phyloP scores from a whole-genome alignment of 108 stramenopile species.

The Aurantiochytrium sp. region DNA sequence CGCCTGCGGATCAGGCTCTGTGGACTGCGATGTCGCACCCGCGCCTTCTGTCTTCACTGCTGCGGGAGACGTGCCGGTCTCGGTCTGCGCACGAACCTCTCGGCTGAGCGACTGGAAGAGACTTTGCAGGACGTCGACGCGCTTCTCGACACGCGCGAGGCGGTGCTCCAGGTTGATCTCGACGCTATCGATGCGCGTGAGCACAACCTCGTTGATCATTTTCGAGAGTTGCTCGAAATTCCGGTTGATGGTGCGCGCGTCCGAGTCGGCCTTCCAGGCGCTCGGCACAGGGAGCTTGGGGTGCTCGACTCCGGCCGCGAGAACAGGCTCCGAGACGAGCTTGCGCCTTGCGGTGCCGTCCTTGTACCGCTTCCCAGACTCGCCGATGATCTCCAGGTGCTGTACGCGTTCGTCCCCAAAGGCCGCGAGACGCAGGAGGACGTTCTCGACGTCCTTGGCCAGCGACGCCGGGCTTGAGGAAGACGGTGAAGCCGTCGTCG shows the following conservation, averaged over 20 bases:
- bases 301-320: neutral
- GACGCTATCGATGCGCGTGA: neutral
- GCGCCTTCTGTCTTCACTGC: no score
- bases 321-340: neutral
- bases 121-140: neutral
- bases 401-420: neutral
- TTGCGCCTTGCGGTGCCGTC: neutral
- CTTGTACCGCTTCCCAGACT: neutral
- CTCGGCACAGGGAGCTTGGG: neutral
- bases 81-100: neutral
- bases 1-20: no score
- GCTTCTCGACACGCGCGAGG: neutral
- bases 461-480: neutral
- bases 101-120: neutral
- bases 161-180: neutral
- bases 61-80: neutral
- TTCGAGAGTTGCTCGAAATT: neutral
- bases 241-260: neutral
- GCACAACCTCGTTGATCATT: neutral
- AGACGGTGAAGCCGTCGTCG: neutral
- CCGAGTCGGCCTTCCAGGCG: neutral
- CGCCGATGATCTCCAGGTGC: neutral
- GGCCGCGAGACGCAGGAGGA: neutral
- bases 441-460: neutral
- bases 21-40: no score